A percentile compares a stretch with the other conserved stretches of the same genome.
These are phyloP conservation scores for Xylariaceae sp. DNA, from an alignment of 2,329 filamentous ascomycete species.

Conservation along the genomic window DNA sequence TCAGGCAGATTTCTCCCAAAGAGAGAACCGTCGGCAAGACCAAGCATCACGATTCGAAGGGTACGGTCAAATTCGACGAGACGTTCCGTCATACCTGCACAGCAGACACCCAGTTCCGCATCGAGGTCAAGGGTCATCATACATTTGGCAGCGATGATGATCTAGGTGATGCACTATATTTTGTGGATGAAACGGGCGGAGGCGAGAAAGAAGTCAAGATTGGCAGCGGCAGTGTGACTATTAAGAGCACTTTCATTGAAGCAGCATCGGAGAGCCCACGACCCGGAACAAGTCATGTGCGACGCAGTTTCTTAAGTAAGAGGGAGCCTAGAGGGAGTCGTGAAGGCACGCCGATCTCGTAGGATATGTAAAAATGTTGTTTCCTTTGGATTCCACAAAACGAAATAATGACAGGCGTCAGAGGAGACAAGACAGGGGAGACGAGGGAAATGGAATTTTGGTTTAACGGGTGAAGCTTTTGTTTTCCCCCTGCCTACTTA, in stretches of 20 bases:
- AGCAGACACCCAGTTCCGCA: conserved; percentile 79
- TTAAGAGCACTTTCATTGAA: conserved; percentile 71
- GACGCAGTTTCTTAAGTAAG: conserved; percentile 29
- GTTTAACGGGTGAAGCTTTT: too few species aligned
- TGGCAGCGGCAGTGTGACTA: conserved; percentile 65
- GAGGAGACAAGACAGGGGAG: too few species aligned
- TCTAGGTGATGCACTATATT: conserved; percentile 83
- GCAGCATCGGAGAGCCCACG: conserved; percentile 19
- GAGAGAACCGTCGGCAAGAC: conserved; percentile 86
- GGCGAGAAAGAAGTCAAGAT: conserved; percentile 71
- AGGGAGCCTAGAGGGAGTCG: conserved; percentile 23
- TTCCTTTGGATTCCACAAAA: too few species aligned
- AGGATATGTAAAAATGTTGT: too few species aligned
- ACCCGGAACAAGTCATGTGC: conserved; percentile 16
- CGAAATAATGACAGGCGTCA: too few species aligned
- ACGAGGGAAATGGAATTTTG: too few species aligned
- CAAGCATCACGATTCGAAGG: conserved; percentile 77
- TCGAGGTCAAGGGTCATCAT: conserved; percentile 80
- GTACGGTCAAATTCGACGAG: conserved; percentile 68
- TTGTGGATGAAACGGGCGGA: conserved; percentile 76
- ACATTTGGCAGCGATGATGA: conserved; percentile 79
- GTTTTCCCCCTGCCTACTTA: too few species aligned
- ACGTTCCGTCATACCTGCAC: conserved; percentile 74
- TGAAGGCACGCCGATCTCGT: conserved; percentile 25
- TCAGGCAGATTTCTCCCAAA: conserved; percentile 65